These are phyloP conservation scores for Calonectria hawksworthii DNA, from an alignment of 2,329 filamentous ascomycete genomes.

Conservation along the genomic window DNA sequence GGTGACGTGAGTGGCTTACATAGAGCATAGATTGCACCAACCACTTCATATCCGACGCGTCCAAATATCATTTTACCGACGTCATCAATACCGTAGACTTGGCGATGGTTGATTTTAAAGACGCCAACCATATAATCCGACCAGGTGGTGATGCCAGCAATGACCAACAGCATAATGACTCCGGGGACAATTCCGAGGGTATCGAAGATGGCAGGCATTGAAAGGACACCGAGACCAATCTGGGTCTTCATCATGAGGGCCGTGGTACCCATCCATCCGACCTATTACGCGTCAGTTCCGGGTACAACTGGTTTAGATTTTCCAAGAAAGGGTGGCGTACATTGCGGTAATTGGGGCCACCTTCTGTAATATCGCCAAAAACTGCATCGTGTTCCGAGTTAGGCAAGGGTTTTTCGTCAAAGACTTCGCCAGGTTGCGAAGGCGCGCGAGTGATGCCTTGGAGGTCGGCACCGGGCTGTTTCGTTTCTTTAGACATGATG, in stretches of 20 bases:
- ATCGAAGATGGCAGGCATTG: constrained; percentile 60
- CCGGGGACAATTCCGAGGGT: constrained; percentile 61
- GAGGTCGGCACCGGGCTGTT: background rate
- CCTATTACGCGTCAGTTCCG: background rate
- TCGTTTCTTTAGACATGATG: background rate
- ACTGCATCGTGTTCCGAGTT: background rate
- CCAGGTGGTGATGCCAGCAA: constrained; percentile 61
- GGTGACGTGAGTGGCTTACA: constrained; percentile 26
- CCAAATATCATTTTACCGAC: constrained; percentile 62
- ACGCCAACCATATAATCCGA: constrained; percentile 60
- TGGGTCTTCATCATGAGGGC: constrained; percentile 61
- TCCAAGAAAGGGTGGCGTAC: constrained; percentile 10
- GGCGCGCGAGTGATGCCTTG: background rate
- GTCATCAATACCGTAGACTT: constrained; percentile 66
- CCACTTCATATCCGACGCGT: constrained; percentile 55
- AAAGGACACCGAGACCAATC: constrained; percentile 61
- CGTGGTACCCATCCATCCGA: constrained; percentile 56
- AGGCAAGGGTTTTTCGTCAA: background rate
- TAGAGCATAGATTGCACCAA: constrained; percentile 50
- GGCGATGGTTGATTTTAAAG: constrained; percentile 64
- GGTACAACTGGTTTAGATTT: background rate
- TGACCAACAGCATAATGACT: constrained; percentile 55
- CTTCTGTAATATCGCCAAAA: background rate
- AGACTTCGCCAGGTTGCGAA: background rate
- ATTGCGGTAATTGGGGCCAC: background rate